Percentiles rank a stretch among this genome's conserved stretches.
phyloP scores from a whole-genome alignment of 2,329 filamentous ascomycete species.

The Diaporthe longicolla region DNA sequence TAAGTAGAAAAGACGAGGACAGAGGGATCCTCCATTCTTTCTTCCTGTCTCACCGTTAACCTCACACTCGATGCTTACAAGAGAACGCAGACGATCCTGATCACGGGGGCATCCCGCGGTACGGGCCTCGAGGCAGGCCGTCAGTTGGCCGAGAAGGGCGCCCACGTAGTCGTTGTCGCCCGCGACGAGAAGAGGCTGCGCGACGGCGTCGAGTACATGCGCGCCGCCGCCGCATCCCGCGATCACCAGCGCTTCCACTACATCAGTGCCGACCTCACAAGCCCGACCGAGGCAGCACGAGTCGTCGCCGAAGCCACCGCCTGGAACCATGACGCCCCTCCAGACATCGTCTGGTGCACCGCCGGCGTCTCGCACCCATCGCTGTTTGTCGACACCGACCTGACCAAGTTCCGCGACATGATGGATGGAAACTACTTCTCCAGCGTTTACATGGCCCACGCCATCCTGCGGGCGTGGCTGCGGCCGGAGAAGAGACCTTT shows the following conservation, averaged over 20 bases:
- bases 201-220: conserved; percentile 65
- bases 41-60: background rate
- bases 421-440: conserved; percentile 60
- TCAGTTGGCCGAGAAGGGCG: conserved; percentile 84
- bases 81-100: conserved; percentile 79
- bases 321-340: conserved; percentile 72
- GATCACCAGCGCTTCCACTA: conserved; percentile 72
- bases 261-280: conserved; percentile 76
- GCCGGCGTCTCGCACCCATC: conserved; percentile 72
- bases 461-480: conserved; percentile 50
- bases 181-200: conserved; percentile 83
- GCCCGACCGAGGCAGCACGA: conserved; percentile 67
- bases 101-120: conserved; percentile 94
- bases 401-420: conserved; percentile 51
- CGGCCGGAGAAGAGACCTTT: conserved; percentile 28
- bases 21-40: background rate
- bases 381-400: conserved; percentile 54
- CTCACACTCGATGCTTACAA: conserved; percentile 28
- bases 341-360: conserved; percentile 78
- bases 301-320: conserved; percentile 70
- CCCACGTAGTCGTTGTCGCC: conserved; percentile 87
- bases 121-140: conserved; percentile 85
- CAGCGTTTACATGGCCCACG: conserved; percentile 56
- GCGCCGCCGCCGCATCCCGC: conserved; percentile 50
- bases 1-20: conserved; percentile 16